Conservation (phyloP, 192 early-diverging fungal genomes). For the Mortierella hygrophila region DNA sequence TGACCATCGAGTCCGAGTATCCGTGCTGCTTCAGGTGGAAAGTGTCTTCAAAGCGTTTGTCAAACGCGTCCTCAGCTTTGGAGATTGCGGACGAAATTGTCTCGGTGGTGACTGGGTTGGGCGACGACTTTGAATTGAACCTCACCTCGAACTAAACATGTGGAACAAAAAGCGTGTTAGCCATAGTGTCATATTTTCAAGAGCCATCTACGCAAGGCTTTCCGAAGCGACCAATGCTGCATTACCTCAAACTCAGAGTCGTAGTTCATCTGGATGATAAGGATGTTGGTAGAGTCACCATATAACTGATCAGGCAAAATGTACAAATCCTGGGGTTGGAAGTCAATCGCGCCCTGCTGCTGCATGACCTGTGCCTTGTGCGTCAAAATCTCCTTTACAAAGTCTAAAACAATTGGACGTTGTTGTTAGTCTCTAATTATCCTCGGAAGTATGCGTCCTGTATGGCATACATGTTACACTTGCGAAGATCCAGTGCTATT, state of each 20-base stretch:
- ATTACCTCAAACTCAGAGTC: conserved; percentile 73
- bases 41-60: conserved; percentile 77
- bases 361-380: conserved; percentile 11
- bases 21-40: conserved; percentile 79
- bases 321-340: conserved; percentile 24
- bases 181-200: background rate
- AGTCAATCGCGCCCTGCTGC: conserved; percentile 11
- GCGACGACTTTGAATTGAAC: conserved; percentile 43
- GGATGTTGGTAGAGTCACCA: conserved; percentile 59
- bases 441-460: too few species aligned
- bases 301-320: conserved; percentile 19
- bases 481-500: background rate
- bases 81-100: conserved; percentile 37
- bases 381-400: conserved; percentile 23
- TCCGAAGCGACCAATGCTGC: background rate
- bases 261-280: conserved; percentile 75
- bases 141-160: conserved; percentile 58
- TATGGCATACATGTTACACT: background rate
- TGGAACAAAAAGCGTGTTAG: background rate
- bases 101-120: conserved; percentile 25
- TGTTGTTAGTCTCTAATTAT: background rate
- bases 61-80: conserved; percentile 63
- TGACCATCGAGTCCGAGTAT: conserved; percentile 69
- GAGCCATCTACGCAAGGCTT: too few species aligned
- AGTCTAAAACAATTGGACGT: conserved; percentile 2